A percentile compares a stretch with the other conserved stretches of the same genome.
Evolutionary conservation across 495 filamentous ascomycete species (phyloP).

Genomic region (Xylaria nigripes): DNA sequence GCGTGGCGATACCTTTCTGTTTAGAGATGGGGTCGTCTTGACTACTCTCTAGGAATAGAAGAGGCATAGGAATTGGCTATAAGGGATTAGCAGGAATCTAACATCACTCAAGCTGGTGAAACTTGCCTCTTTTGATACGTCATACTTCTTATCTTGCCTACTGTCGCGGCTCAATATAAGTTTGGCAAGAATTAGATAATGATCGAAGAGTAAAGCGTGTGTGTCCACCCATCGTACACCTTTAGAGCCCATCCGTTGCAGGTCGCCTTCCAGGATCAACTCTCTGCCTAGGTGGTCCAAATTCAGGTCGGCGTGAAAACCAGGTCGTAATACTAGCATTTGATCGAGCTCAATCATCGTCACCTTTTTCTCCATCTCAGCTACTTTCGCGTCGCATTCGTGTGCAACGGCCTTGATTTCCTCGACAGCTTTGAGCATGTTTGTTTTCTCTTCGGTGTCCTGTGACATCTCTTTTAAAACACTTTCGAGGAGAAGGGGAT

Average conservation of each 20-base stretch:
- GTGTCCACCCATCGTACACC: constrained; percentile 87
- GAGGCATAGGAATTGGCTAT: constrained; percentile 89
- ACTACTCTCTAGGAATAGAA: constrained; percentile 82
- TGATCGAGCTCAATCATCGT: constrained; percentile 73
- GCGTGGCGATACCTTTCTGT: constrained; percentile 71
- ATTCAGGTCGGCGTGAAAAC: constrained; percentile 85
- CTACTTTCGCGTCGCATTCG: constrained; percentile 92
- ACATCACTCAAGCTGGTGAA: background rate
- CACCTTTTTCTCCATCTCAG: constrained; percentile 88
- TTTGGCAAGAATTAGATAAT: constrained; percentile 93
- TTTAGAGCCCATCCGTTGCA: constrained; percentile 79
- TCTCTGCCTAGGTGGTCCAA: constrained; percentile 86
- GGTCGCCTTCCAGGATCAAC: constrained; percentile 79
- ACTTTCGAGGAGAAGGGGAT: constrained; percentile 72
- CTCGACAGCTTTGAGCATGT: constrained; percentile 79
- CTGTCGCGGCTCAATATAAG: constrained; percentile 57
- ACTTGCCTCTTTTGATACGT: constrained; percentile 84
- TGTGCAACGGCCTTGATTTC: constrained; percentile 87
- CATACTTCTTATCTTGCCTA: constrained; percentile 75
- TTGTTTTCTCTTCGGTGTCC: constrained; percentile 86
- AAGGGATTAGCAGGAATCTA: constrained; percentile 3
- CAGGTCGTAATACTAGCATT: constrained; percentile 75
- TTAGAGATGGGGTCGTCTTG: constrained; percentile 87
- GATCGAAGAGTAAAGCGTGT: constrained; percentile 88
- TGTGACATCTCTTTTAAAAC: constrained; percentile 75